Percentiles rank a stretch among this genome's conserved stretches.
Conservation (phyloP, 805 yeast species). For the Wickerhamia fluorescens region DNA sequence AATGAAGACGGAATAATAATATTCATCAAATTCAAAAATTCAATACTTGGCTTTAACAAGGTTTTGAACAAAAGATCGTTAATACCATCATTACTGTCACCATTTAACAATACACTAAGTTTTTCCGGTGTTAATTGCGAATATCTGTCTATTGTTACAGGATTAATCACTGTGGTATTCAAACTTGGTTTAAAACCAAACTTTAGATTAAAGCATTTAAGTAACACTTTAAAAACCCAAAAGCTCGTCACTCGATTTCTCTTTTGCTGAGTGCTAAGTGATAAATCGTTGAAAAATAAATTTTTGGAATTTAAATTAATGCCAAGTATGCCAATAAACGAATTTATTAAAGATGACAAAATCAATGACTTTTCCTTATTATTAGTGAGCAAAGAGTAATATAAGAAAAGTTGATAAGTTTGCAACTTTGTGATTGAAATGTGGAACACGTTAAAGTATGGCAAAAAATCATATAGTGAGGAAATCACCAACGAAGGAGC, state of each 20-base stretch:
- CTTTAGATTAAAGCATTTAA: slow-evolving; percentile 35
- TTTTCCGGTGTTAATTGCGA: slow-evolving; percentile 39
- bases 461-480: slow-evolving; percentile 39
- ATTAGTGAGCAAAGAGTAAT: slow-evolving; percentile 39
- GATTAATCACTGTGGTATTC: slow-evolving; percentile 40
- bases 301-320: slow-evolving; percentile 36
- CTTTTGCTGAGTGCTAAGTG: slow-evolving; percentile 29
- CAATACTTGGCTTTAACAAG: slow-evolving; percentile 34
- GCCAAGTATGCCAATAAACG: slow-evolving; percentile 37
- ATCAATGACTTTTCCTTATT: slow-evolving; percentile 35
- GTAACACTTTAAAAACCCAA: slow-evolving; percentile 39
- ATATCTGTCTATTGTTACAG: slow-evolving; percentile 39
- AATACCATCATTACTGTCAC: slow-evolving; percentile 8
- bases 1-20: slow-evolving; percentile 41
- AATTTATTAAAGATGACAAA: slow-evolving; percentile 31
- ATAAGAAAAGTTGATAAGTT: slow-evolving; percentile 41
- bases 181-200: slow-evolving; percentile 41
- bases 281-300: slow-evolving; percentile 40
- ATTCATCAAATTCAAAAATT: slow-evolving; percentile 36
- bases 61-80: slow-evolving; percentile 29
- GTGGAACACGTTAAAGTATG: slow-evolving; percentile 42
- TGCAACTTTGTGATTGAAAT: slow-evolving; percentile 43
- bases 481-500: slow-evolving; percentile 17
- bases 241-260: slow-evolving; percentile 37
- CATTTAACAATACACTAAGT: slow-evolving; percentile 26